Evolutionary conservation across 1,284 basidiomycete genomes (phyloP), one percentile per base, ranked within the genome.

Genomic region (Ceratobasidium theobromae): DNA sequence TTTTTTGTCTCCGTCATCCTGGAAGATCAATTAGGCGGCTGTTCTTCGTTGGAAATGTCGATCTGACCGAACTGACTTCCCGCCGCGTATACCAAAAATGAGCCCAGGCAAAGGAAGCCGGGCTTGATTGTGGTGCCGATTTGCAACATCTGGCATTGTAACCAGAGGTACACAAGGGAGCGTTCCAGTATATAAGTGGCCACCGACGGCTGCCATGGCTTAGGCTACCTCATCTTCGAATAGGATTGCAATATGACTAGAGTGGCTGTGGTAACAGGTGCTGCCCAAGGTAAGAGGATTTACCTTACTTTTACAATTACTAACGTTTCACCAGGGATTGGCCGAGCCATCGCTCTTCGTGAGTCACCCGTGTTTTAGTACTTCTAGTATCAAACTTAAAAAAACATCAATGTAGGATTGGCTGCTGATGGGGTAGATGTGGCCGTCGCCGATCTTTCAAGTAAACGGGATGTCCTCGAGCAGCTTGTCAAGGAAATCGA

Each of bases 341-440:
- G 80, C 9, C 75, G 74, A 41, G 76, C 79, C 57, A 78, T 80
- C 68, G 76, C 79, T 18, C 67, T 75, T 53, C 75, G 79, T 62
- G 18, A 3, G 57, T 51, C 2, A 33, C 33, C 23, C 3, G 16
- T 16, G 32, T 12, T 16, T 18, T n/a, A 23, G 2, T 12, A 11
- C 16, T 35, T 9, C 4, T 14, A 21, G 25, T 21, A 18, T n/a
- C 30, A 32, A 21, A 35, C 9, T 40, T 8, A 8, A 38, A 8
- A 16, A 38, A 38, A 8, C 43, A 41, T 32, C 18, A n/a, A 1
- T 14, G 12, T 18, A 52, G 54, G 18, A 43, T 77, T 83, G 65
- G 77, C 80, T 30, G 57, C 73, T 40, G 77, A 80, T 62, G 79
- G 79, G 6, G 75, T 75, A 71, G 75, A 77, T 67, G 68, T 80